Conservation (phyloP, 345 rosid genomes). For the Turnera subulata region DNA sequence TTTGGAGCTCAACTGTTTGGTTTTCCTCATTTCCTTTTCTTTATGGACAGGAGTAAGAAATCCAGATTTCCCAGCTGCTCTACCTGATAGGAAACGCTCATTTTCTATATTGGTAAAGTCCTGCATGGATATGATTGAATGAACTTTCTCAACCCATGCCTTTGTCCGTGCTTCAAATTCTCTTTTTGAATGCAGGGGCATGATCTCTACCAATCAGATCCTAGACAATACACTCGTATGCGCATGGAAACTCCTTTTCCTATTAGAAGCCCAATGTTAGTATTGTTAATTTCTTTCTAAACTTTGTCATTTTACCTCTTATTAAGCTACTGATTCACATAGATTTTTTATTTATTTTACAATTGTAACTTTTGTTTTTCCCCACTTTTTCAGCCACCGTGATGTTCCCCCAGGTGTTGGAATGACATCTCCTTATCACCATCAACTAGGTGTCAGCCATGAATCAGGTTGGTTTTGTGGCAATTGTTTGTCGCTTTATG, state of each 20-base stretch:
- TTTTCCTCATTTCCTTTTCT: background rate
- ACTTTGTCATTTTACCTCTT: background rate
- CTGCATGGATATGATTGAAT: background rate
- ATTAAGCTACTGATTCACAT: background rate
- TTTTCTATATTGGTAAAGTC: conserved; percentile 15
- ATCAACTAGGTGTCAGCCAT: conserved; percentile 9
- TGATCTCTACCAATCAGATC: conserved; percentile 13
- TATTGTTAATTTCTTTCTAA: background rate
- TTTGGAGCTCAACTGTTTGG: background rate
- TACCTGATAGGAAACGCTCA: conserved; percentile 17
- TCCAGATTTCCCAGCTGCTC: background rate
- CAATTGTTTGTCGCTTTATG: background rate
- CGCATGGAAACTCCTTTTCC: conserved; percentile 16
- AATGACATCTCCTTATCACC: conserved; percentile 10
- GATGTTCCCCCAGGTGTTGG: conserved; percentile 11
- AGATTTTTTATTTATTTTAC: background rate
- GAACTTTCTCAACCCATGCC: background rate
- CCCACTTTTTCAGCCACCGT: background rate
- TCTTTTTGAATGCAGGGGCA: conserved; percentile 16
- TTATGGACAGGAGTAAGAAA: background rate
- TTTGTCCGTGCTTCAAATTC: background rate
- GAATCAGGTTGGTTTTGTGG: conserved; percentile 7
- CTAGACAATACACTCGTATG: conserved; percentile 12
- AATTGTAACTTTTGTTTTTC: background rate
- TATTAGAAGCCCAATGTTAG: conserved; percentile 17